These are phyloP conservation scores for Eucalyptus curtisii DNA, from an alignment of 345 rosid genomes.

Conservation along the genomic window DNA sequence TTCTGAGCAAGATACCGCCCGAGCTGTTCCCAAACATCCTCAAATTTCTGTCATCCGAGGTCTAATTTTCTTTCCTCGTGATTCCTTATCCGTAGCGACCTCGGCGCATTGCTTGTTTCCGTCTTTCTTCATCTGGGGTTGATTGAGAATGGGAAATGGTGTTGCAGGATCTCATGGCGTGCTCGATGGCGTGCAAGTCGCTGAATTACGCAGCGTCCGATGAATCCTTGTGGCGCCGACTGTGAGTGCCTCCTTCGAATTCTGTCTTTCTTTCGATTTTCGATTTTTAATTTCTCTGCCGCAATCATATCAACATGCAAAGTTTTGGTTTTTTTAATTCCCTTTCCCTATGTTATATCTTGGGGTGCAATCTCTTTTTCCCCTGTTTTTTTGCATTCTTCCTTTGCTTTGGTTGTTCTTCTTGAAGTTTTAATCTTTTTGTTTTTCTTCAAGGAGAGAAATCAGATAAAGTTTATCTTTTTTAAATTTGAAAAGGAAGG, in stretches of 20 bases:
- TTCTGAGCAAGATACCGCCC: slow-evolving; percentile 63
- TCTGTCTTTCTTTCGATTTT: not conserved
- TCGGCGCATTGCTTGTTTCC: not conserved
- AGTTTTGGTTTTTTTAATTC: not conserved
- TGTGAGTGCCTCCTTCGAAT: slow-evolving; percentile 31
- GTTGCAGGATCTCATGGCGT: slow-evolving; percentile 74
- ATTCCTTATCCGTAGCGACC: not conserved
- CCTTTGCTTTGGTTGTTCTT: not conserved
- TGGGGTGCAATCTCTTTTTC: not conserved
- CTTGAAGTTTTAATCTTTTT: not conserved
- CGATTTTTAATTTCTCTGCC: not conserved
- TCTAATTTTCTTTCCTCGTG: not conserved
- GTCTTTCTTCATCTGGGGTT: not conserved
- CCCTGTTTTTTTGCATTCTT: not conserved
- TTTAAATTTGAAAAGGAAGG: not conserved
- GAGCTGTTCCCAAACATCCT: slow-evolving; percentile 78
- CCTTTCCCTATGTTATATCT: not conserved
- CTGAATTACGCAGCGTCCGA: slow-evolving; percentile 70
- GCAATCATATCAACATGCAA: not conserved
- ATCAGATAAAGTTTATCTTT: not conserved
- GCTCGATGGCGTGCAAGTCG: slow-evolving; percentile 73
- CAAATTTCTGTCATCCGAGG: slow-evolving; percentile 94
- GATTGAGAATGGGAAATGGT: not conserved
- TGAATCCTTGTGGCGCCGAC: slow-evolving; percentile 91
- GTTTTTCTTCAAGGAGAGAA: not conserved